phyloP scores from a whole-genome alignment of 306 rosid genomes.

The Sicyos baderoa region DNA sequence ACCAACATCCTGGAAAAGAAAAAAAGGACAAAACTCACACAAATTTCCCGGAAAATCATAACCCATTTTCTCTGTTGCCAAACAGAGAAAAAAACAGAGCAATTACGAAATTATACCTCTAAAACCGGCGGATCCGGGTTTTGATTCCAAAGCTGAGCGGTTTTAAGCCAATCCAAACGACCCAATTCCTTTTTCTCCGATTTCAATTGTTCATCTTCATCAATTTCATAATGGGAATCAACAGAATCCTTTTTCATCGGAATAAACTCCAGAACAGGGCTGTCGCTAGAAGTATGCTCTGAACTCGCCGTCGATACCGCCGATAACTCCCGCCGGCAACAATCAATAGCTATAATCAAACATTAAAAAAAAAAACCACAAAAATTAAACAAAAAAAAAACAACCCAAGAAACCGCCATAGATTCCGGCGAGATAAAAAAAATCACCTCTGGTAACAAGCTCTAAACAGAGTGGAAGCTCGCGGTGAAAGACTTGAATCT shows the following conservation, averaged over 20 bases:
- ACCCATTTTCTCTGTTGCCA: neutral
- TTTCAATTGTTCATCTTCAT: constrained; percentile 15
- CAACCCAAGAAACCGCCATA: neutral
- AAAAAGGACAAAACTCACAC: neutral
- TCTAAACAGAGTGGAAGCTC: constrained; percentile 83
- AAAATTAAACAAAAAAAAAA: neutral
- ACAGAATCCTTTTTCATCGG: constrained; percentile 43
- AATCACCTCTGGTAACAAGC: constrained; percentile 67
- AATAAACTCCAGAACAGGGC: constrained; percentile 62
- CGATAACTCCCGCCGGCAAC: constrained; percentile 32
- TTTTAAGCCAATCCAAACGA: constrained; percentile 82
- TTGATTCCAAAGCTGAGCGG: constrained; percentile 83
- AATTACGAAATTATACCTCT: constrained; percentile 36
- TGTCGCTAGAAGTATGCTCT: constrained; percentile 57
- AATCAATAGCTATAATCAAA: constrained; percentile 71
- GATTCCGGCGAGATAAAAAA: neutral
- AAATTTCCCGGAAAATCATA: neutral
- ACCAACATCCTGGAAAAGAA: constrained; percentile 25
- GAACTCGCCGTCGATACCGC: constrained; percentile 35
- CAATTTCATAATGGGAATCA: constrained; percentile 34
- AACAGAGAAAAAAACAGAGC: neutral
- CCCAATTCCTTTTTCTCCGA: constrained; percentile 42
- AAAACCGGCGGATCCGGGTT: constrained; percentile 35
- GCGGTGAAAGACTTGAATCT: constrained; percentile 63
- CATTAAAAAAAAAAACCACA: neutral